Evolutionary conservation across 2,329 filamentous ascomycete species (phyloP).

Genomic region (Aspergillus spinulosporus): DNA sequence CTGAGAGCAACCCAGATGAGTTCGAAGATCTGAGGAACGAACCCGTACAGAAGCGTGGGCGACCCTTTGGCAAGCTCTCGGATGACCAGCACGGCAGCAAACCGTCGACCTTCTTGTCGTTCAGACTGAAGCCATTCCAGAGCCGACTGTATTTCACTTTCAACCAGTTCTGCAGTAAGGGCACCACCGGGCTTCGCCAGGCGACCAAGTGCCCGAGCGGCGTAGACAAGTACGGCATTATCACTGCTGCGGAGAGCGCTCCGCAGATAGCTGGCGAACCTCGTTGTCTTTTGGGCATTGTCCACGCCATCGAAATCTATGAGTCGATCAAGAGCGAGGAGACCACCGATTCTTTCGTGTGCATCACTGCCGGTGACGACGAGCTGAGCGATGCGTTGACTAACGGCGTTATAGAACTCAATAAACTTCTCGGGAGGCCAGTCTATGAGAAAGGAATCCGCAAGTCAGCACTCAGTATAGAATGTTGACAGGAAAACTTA

Average conservation of each 20-base stretch:
- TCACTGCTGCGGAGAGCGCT: conserved; percentile 88
- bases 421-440: conserved; percentile 77
- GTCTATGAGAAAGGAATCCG: conserved; percentile 53
- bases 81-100: conserved; percentile 87
- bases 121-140: conserved; percentile 97
- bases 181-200: conserved; percentile 90
- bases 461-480: conserved; percentile 16
- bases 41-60: conserved; percentile 91
- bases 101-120: conserved; percentile 86
- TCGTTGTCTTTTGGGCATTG: conserved; percentile 85
- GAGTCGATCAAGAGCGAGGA: conserved; percentile 86
- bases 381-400: conserved; percentile 66
- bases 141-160: conserved; percentile 93
- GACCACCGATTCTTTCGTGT: conserved; percentile 84
- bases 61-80: conserved; percentile 89
- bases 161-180: conserved; percentile 90
- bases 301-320: conserved; percentile 98
- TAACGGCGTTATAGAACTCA: conserved; percentile 67
- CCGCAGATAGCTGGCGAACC: conserved; percentile 88
- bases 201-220: conserved; percentile 83
- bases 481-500: not conserved
- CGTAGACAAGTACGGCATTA: conserved; percentile 83
- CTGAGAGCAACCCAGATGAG: conserved; percentile 93
- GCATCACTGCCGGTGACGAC: conserved; percentile 85
- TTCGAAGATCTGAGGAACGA: conserved; percentile 92